Base-by-base conservation (phyloP, 2,329 filamentous ascomycete genomes). In the Aspergillus pseudoterreus region DNA sequence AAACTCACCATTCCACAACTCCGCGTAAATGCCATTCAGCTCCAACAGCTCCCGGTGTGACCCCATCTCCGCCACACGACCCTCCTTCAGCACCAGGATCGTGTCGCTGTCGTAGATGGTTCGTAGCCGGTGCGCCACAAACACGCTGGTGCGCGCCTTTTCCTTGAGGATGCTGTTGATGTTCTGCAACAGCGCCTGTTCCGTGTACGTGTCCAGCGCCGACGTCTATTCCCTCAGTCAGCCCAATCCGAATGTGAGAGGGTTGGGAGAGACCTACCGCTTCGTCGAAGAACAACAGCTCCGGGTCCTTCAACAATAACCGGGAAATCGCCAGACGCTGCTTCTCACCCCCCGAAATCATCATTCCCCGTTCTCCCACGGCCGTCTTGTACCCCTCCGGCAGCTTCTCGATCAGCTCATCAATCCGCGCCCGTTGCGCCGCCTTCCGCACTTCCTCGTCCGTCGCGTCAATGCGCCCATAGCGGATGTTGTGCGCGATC, bases 341-440 rank as follows among this genome's bases (percentile, higher is more conserved):
- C 72, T 96, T 96, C 75, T 96, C 92, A 30, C 92, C 92, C 2
- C 90, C 92, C 1, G 89, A 95, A 42, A 96, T 96, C 92, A 96
- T 96, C 82, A 96, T 86, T 1, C 92, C 92, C 43, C 92, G 82
- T 75, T 96, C 92, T 48, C 92, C 92, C 22, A 97, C 94, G 71
- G 87, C 91, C 17, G 94, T 97, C 19, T 86, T 74, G 69, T 97
- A 96, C 14, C 90, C 90, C n/a, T 92, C 86, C 1, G 90, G 90
- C 68, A 95, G 86, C n/a, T 76, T 77, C 50, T 82, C 77, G 54
- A 96, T 86, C 47, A 87, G 90, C 42, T 94, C 86, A 70, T 96
- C 87, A 52, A 99, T 90, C 51, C 86, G 84, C 2, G 94, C 92
- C 49, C 90, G 82, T 64, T 85, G 84, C 1, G 94, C 91, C 0